Conservation (phyloP, 805 yeast species). For the Saturnispora silvae region DNA sequence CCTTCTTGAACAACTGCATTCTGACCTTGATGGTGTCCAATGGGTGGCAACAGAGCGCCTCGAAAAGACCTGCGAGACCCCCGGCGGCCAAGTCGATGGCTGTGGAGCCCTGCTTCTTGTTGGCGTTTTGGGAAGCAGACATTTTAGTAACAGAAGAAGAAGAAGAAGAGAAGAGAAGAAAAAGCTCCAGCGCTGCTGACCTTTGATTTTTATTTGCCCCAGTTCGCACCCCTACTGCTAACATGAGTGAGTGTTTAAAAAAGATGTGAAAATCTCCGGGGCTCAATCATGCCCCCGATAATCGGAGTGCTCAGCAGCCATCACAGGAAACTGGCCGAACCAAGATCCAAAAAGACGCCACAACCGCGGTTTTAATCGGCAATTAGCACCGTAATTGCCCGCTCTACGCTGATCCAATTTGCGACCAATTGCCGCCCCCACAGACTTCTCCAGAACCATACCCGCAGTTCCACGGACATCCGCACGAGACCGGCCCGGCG, state of each 20-base stretch:
- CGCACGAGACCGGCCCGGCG: too few relatives aligned
- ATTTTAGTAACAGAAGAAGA: slow-evolving; percentile 2
- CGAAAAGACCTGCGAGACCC: slow-evolving; percentile 94
- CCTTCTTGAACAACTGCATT: slow-evolving; percentile 81
- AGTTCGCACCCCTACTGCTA: too few relatives aligned
- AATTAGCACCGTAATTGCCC: too few relatives aligned
- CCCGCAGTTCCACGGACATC: too few relatives aligned
- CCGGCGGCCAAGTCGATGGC: slow-evolving; percentile 77
- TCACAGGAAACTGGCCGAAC: too few relatives aligned
- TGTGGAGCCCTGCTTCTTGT: slow-evolving; percentile 26
- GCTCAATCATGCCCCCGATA: background rate
- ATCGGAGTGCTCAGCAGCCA: background rate
- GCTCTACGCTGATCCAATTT: too few relatives aligned
- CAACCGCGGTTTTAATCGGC: too few relatives aligned
- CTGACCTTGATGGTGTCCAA: slow-evolving; percentile 94
- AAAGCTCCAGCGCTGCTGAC: background rate
- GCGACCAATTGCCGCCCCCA: too few relatives aligned
- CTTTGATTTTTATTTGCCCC: background rate
- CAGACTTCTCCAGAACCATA: too few relatives aligned
- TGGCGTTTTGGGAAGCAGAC: slow-evolving; percentile 15
- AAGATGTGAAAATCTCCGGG: background rate
- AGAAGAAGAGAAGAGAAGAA: background rate
- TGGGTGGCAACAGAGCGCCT: slow-evolving; percentile 98
- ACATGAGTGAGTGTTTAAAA: too few relatives aligned
- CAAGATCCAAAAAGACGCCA: too few relatives aligned